phyloP scores from a whole-genome alignment of 2,329 filamentous ascomycete genomes.

The Aureobasidium uvarum region DNA sequence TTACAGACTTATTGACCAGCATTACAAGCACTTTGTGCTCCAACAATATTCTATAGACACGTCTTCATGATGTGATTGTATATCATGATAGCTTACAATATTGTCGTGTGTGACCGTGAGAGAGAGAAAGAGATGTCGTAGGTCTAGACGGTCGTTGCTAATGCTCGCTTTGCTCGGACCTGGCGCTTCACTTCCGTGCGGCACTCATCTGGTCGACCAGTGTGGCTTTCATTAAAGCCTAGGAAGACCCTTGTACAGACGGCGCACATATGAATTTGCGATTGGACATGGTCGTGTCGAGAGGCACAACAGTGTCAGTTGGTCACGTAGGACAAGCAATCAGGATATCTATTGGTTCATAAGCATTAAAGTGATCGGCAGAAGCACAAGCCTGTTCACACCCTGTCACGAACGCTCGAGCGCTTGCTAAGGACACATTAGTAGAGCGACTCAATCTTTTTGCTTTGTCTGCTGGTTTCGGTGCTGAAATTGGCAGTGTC shows the following conservation, averaged over 20 bases:
- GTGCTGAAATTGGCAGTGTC: slow-evolving; percentile 4
- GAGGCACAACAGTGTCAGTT: slow-evolving; percentile 12
- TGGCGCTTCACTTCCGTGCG: background rate
- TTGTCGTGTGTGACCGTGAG: no score
- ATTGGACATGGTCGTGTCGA: background rate
- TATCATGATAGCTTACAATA: background rate
- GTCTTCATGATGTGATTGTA: background rate
- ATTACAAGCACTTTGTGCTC: background rate
- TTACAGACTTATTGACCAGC: no score
- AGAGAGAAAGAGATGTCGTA: background rate
- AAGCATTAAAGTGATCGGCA: slow-evolving; percentile 6
- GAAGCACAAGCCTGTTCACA: slow-evolving; percentile 19
- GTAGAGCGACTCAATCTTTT: background rate
- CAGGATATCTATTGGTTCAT: background rate
- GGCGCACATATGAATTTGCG: no score
- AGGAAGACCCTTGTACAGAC: background rate
- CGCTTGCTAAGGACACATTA: background rate
- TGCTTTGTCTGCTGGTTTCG: background rate
- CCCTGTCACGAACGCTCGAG: slow-evolving; percentile 15
- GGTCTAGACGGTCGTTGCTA: background rate
- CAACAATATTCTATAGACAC: background rate
- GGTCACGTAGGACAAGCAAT: background rate
- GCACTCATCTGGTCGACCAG: background rate
- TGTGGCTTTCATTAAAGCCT: background rate
- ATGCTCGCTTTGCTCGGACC: background rate